A percentile compares a stretch with the other conserved stretches of the same genome.
These are phyloP conservation scores for Saccharum spontaneum DNA, from an alignment of 176 grass and related monocot species.

Conservation along the genomic window DNA sequence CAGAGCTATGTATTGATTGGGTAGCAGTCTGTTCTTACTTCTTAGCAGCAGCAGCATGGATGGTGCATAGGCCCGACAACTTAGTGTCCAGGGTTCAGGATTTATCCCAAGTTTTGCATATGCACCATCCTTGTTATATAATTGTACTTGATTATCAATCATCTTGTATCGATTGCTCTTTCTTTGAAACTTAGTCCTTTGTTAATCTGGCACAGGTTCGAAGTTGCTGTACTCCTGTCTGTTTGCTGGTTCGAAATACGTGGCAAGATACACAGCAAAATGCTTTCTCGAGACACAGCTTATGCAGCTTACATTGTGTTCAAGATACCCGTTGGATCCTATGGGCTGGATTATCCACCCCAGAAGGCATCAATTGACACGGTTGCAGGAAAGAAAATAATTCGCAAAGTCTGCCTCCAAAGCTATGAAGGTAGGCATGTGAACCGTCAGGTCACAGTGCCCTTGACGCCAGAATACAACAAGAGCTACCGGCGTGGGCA, in stretches of 20 bases:
- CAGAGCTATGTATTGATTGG: too few species aligned
- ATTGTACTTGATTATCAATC: background rate
- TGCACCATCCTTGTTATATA: too few species aligned
- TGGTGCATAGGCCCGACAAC: too few species aligned
- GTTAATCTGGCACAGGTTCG: background rate
- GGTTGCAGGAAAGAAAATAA: background rate
- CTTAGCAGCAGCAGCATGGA: too few species aligned
- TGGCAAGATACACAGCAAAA: background rate
- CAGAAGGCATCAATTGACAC: background rate
- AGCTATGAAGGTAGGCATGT: background rate
- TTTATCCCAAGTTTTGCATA: too few species aligned
- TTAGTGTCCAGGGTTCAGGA: too few species aligned
- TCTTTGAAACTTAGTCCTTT: background rate
- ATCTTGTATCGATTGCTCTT: background rate
- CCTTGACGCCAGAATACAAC: background rate
- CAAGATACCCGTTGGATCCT: background rate
- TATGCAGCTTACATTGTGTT: background rate
- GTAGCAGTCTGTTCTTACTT: background rate
- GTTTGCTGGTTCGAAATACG: background rate
- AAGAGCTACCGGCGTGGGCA: background rate
- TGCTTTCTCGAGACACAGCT: background rate
- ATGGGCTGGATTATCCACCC: background rate
- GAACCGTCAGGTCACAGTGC: background rate
- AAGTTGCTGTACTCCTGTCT: background rate
- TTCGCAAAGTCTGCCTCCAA: background rate